Evolutionary conservation across 768 basidiomycete species (phyloP).

Genomic region (Agaricus bisporus): DNA sequence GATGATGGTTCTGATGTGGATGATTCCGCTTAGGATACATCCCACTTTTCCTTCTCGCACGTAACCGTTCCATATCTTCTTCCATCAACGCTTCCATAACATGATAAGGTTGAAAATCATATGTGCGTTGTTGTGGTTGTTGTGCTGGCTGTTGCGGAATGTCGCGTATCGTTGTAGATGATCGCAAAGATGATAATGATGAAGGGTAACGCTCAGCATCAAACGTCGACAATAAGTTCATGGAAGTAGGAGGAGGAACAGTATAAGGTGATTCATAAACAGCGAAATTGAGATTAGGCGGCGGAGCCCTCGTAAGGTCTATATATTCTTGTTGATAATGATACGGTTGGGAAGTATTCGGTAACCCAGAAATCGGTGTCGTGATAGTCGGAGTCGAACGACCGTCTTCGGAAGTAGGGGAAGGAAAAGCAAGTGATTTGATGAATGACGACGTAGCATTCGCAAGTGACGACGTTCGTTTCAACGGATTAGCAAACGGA

Average conservation of each 20-base stretch:
- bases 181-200: constrained; percentile 24
- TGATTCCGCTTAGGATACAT: constrained; percentile 33
- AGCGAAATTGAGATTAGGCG: constrained; percentile 72
- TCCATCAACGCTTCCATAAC: constrained; percentile 89
- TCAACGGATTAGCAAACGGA: constrained; percentile 58
- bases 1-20: constrained; percentile 21
- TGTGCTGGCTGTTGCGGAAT: constrained; percentile 13
- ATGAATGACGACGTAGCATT: constrained; percentile 67
- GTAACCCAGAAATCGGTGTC: constrained; percentile 15
- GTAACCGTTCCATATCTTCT: constrained; percentile 89
- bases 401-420: constrained; percentile 45
- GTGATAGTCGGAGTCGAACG: constrained; percentile 32
- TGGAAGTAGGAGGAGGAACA: background rate
- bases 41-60: constrained; percentile 53
- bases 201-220: constrained; percentile 18
- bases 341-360: constrained; percentile 5
- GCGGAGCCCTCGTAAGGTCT: constrained; percentile 63
- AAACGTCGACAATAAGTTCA: background rate
- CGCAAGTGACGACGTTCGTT: constrained; percentile 77
- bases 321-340: constrained; percentile 17
- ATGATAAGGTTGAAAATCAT: constrained; percentile 62
- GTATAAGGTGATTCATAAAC: constrained; percentile 71
- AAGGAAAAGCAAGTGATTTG: constrained; percentile 66
- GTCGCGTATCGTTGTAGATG: constrained; percentile 20
- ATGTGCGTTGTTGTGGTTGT: background rate